Evolutionary conservation across 306 rosid genomes (phyloP), one percentile per base, ranked within the genome.

Genomic region (Myrica gale): DNA sequence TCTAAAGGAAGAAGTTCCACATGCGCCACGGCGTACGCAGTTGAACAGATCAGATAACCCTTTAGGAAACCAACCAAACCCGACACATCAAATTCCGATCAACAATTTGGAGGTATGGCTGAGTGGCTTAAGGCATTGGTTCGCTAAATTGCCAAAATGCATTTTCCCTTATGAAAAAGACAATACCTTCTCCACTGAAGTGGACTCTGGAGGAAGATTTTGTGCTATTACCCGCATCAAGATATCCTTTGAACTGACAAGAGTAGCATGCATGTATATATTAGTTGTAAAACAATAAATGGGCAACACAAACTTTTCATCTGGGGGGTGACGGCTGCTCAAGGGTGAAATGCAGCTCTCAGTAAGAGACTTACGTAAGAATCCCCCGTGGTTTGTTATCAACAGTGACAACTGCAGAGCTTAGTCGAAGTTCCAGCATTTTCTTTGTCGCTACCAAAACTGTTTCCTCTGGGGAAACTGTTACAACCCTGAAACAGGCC

Each of bases 181-280:
- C 53, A 46, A 47, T 87, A 96, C 98, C 99, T 87, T 92, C 84
- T 92, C 97, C 69, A 96, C 91, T 39, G 80, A 89, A 80, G 99
- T 91, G 58, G 89, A 83, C 6, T 86, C 89, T 26, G 99, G 89
- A 71, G 89, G 76, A 78, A 92, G 89, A 81, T 85, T 86, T 76
- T 84, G 99, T 50, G 97, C 89, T 79, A 92, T 80, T 55, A 96
- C 90, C 62, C 99, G 91, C 99, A 90, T 90, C 89, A 96, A 89
- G 74, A 96, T 86, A 84, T 96, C 99, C 84, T 86, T 89, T 72
- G 99, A 90, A 53, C 99, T 96, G 89, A 79, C 57, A 78, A 72
- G 81, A 75, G 50, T 68, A 71, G 32, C 48, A 55, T 60, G 70
- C 19, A 74, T 21, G 56, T 74, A 66, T 32, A 74, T 26, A 55